These are phyloP conservation scores for Hordeum marinum DNA, from an alignment of 176 grass and related monocot species.

Conservation along the genomic window DNA sequence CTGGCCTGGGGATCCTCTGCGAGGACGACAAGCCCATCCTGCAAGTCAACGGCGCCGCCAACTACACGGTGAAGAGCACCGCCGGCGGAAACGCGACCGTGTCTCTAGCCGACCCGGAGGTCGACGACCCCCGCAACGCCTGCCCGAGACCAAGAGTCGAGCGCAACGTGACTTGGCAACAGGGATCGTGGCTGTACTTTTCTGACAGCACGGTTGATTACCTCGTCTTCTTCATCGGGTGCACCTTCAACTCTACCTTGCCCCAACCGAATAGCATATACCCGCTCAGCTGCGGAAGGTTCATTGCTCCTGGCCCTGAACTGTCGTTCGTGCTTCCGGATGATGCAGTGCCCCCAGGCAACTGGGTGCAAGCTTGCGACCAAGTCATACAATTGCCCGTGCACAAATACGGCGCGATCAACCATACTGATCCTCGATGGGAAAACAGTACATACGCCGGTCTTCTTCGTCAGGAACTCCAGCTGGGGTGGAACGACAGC, in stretches of 20 bases:
- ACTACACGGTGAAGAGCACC: background rate
- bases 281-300: background rate
- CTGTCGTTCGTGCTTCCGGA: background rate
- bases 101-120: background rate
- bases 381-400: background rate
- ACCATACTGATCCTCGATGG: background rate
- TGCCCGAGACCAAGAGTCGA: background rate
- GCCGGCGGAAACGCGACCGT: background rate
- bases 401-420: accelerated
- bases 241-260: accelerated
- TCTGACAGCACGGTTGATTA: background rate
- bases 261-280: accelerated
- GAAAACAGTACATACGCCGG: background rate
- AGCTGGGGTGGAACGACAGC: background rate
- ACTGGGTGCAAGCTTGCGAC: accelerated
- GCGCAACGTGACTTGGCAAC: background rate
- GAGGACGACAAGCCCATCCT: background rate
- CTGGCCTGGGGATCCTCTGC: background rate
- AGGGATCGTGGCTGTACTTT: background rate
- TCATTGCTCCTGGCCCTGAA: too few relatives aligned
- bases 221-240: background rate
- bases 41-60: too few relatives aligned
- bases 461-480: background rate
- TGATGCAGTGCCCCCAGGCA: accelerated
- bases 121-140: accelerated